Base-by-base conservation (phyloP, 345 rosid species). In the Rhizophora apiculata region DNA sequence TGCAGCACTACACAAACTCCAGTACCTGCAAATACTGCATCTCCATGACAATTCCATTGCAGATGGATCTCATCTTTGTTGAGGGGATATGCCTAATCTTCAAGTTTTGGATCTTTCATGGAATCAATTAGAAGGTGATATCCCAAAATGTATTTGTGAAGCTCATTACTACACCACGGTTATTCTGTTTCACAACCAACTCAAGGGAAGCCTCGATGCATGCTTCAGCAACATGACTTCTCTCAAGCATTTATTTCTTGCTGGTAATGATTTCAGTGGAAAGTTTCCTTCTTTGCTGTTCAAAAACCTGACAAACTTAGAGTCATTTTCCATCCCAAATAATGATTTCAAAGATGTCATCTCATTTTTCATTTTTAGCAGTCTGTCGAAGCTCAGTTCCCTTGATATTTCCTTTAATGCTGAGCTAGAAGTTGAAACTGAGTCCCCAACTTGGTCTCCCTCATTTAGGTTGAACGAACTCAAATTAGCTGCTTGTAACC, bases 321-420 rank as follows among this genome's bases (percentile, higher is more conserved):
- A 69, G 34, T 52, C n/a, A 13, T 63, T 64, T 8, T 1, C 3
- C 10, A 16, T 75, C 22, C 51, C 62, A 4, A 1, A 46, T 0
- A 75, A 64, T 64, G 5, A n/a, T 2, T 57, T 74, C 29, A 19
- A 48, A 10, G 69, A 62, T 46, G 54, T 1, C 29, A 5, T 74
- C 58, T 34, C 64, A 20, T 26, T 74, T n/a, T 63, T 56, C 11
- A n/a, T 26, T 43, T 68, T 74, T 61, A 69, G 65, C 30, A 68
- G 57, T 74, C 54, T 74, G 18, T 63, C 56, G 0, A 49, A 62
- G 32, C 32, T 64, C 9, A 8, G 2, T 32, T 5, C 16, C 22
- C 74, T 75, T 36, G 78, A 69, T 36, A 64, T 64, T 34, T 75
- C 67, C 3, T 11, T 9, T 0, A 37, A 60, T 64, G 26, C 19